phyloP scores from a whole-genome alignment of 2,329 filamentous ascomycete genomes.

The Canariomyces notabilis region DNA sequence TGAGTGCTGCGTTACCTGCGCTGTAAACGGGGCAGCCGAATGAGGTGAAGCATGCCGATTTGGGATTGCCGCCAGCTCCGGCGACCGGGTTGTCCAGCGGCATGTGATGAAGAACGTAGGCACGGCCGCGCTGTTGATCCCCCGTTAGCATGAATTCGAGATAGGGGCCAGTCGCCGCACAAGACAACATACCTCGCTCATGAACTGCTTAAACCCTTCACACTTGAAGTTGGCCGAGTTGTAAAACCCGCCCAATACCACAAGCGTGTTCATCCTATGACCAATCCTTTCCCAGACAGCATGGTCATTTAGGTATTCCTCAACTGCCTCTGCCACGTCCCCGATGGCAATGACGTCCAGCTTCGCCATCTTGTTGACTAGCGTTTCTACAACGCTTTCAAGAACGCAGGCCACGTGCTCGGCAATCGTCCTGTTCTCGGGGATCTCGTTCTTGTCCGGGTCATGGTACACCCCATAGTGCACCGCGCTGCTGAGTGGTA shows the following conservation, averaged over 20 bases:
- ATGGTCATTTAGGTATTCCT: conserved; percentile 53
- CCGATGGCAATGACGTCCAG: conserved; percentile 69
- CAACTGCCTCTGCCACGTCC: conserved; percentile 55
- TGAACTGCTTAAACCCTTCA: conserved; percentile 43
- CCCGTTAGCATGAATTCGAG: conserved; percentile 10
- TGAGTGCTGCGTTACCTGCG: conserved; percentile 56
- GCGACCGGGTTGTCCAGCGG: conserved; percentile 50
- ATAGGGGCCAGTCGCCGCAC: not conserved
- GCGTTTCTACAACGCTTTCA: conserved; percentile 50
- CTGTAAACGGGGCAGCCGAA: conserved; percentile 65
- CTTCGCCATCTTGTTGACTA: conserved; percentile 45
- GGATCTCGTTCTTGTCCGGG: conserved; percentile 54
- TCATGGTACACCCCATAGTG: conserved; percentile 51
- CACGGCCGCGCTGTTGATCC: conserved; percentile 49
- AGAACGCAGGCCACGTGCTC: conserved; percentile 67
- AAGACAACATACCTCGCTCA: conserved; percentile 42
- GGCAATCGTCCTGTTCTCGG: conserved; percentile 49
- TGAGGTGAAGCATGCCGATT: conserved; percentile 34
- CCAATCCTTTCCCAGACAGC: conserved; percentile 46
- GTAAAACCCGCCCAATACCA: conserved; percentile 46
- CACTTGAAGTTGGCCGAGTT: conserved; percentile 37
- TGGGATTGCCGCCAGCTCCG: conserved; percentile 45
- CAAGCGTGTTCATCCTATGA: conserved; percentile 42
- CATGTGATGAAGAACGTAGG: conserved; percentile 52
- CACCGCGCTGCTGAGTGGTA: conserved; percentile 59